Percentiles rank a stretch among this genome's conserved stretches.
phyloP scores from a whole-genome alignment of 2,329 filamentous ascomycete genomes.

The Penicillium psychrosexuale region DNA sequence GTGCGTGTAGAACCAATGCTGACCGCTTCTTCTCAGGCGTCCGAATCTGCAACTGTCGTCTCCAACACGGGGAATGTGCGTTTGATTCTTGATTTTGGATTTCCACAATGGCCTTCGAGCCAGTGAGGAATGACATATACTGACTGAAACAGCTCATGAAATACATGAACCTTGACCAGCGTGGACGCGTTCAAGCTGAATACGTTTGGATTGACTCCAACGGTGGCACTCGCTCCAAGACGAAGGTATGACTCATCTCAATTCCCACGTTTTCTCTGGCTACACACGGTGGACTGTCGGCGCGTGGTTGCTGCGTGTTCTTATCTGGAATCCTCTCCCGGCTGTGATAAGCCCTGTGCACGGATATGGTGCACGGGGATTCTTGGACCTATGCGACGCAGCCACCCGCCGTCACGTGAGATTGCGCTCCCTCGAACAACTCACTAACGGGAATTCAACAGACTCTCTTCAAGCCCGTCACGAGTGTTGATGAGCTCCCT shows the following conservation, averaged over 20 bases:
- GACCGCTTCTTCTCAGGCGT: slow-evolving; percentile 38
- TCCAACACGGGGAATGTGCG: slow-evolving; percentile 49
- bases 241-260: slow-evolving; percentile 67
- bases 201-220: slow-evolving; percentile 92
- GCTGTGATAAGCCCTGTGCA: slow-evolving; percentile 29
- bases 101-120: slow-evolving; percentile 31
- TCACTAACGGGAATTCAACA: slow-evolving; percentile 31
- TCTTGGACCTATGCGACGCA: slow-evolving; percentile 19
- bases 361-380: slow-evolving; percentile 12
- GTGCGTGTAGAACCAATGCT: not conserved
- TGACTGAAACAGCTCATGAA: slow-evolving; percentile 71
- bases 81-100: slow-evolving; percentile 32
- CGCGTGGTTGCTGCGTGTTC: not conserved
- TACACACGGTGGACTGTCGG: not conserved
- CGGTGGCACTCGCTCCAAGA: slow-evolving; percentile 88
- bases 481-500: slow-evolving; percentile 62
- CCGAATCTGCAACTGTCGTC: slow-evolving; percentile 41
- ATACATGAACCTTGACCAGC: slow-evolving; percentile 87
- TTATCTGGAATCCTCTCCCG: slow-evolving; percentile 2
- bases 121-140: slow-evolving; percentile 37
- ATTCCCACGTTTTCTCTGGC: not conserved
- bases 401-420: slow-evolving; percentile 20
- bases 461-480: slow-evolving; percentile 62
- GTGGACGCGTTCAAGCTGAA: slow-evolving; percentile 84
- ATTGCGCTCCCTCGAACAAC: not conserved